Percentiles rank a stretch among this genome's conserved stretches.
These are phyloP conservation scores for Moniliella sp. DNA, from an alignment of 1,284 basidiomycete genomes.

Conservation along the genomic window DNA sequence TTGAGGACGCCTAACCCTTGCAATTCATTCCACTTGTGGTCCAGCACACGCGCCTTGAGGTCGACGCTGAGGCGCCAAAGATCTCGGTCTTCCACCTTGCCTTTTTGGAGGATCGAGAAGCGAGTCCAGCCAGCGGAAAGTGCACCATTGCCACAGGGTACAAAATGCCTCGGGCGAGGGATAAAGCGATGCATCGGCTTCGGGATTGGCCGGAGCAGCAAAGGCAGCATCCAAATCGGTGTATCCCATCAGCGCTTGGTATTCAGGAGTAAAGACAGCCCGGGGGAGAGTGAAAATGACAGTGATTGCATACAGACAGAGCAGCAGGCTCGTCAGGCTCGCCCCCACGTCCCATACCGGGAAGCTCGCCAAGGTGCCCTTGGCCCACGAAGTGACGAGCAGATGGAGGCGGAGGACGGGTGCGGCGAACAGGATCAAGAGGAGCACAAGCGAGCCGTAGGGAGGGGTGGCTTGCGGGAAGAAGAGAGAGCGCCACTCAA, in stretches of 20 bases:
- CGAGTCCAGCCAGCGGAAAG: conserved; percentile 50
- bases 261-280: not conserved
- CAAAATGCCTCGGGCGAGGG: conserved; percentile 47
- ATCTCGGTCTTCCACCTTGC: conserved; percentile 9
- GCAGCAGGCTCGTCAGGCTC: not conserved
- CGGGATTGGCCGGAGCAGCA: too few relatives aligned
- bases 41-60: conserved; percentile 6
- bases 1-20: too few relatives aligned
- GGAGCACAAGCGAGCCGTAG: too few relatives aligned
- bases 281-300: conserved; percentile 1
- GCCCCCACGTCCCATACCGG: not conserved
- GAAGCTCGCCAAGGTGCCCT: too few relatives aligned
- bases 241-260: too few relatives aligned
- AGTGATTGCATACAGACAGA: not conserved
- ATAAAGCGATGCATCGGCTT: too few relatives aligned
- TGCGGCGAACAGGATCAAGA: not conserved
- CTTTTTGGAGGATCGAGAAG: conserved; percentile 4
- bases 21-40: conserved; percentile 4
- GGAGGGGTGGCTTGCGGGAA: conserved; percentile 1
- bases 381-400: too few relatives aligned
- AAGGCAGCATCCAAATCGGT: too few relatives aligned
- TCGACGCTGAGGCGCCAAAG: conserved; percentile 8
- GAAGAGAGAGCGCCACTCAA: too few relatives aligned
- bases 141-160: conserved; percentile 57
- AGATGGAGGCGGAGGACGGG: too few relatives aligned